A percentile compares a stretch with the other conserved stretches of the same genome.
Evolutionary conservation across 2,329 filamentous ascomycete genomes (phyloP).

Genomic region (Pseudogymnoascus sp.): DNA sequence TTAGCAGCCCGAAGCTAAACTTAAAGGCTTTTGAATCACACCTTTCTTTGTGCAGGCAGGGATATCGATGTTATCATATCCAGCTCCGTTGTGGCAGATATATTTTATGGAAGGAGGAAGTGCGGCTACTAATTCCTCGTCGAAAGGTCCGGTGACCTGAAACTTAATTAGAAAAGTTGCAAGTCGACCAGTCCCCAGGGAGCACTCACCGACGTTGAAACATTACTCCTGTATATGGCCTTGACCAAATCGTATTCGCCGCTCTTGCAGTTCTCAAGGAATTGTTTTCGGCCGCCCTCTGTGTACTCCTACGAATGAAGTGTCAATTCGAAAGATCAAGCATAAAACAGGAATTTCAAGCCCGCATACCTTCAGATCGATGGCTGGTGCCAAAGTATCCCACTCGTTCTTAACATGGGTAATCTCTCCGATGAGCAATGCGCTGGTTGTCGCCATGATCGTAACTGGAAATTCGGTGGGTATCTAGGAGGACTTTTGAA

Average conservation of each 20-base stretch:
- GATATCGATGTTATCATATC: conserved; percentile 74
- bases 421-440: conserved; percentile 22
- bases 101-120: conserved; percentile 45
- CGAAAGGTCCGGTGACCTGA: conserved; percentile 56
- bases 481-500: not conserved
- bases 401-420: conserved; percentile 22
- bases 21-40: conserved; percentile 42
- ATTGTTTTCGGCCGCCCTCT: conserved; percentile 52
- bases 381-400: conserved; percentile 13
- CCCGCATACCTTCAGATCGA: conserved; percentile 6
- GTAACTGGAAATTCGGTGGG: not conserved
- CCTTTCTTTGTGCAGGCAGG: conserved; percentile 48
- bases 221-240: conserved; percentile 64
- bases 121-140: conserved; percentile 55
- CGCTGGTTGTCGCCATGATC: not conserved
- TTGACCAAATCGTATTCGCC: conserved; percentile 56
- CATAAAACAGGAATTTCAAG: not conserved
- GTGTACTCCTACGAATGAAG: conserved; percentile 15
- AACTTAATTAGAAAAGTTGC: not conserved
- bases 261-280: conserved; percentile 56
- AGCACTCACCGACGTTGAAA: conserved; percentile 42
- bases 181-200: not conserved
- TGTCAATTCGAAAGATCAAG: not conserved
- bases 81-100: conserved; percentile 59
- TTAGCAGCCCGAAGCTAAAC: not conserved